phyloP scores from a whole-genome alignment of 2,329 filamentous ascomycete species.

The Aspergillus latus region DNA sequence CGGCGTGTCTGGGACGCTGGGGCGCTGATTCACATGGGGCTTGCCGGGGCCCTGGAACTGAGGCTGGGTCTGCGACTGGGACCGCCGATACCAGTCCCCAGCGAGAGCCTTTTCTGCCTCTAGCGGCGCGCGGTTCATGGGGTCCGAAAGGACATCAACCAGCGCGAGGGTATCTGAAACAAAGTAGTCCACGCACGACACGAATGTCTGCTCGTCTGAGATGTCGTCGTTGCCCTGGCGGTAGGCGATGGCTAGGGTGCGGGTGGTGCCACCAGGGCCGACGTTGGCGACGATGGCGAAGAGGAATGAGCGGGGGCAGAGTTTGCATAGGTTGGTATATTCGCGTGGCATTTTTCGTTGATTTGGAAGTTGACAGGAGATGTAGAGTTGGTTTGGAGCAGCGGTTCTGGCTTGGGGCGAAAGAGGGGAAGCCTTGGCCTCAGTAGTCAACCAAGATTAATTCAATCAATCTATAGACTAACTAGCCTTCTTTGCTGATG shows the following conservation, averaged over 20 bases:
- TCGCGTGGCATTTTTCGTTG: background rate
- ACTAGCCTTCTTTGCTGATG: no score
- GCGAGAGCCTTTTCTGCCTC: slow-evolving; percentile 19
- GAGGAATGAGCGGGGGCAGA: slow-evolving; percentile 17
- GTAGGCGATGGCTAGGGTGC: slow-evolving; percentile 19
- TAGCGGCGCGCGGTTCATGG: slow-evolving; percentile 16
- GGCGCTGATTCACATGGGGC: slow-evolving; percentile 9
- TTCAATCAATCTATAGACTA: no score
- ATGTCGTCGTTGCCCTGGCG: slow-evolving; percentile 13
- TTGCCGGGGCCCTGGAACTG: no score
- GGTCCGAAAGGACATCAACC: slow-evolving; percentile 17
- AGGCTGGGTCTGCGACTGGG: background rate
- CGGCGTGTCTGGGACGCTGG: slow-evolving; percentile 4
- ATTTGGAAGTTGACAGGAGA: background rate
- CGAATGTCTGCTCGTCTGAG: background rate
- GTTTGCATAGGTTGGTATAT: background rate
- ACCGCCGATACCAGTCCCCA: slow-evolving; percentile 16
- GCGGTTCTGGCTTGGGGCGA: no score
- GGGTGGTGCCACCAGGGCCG: slow-evolving; percentile 14
- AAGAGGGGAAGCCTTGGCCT: no score
- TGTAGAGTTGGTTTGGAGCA: no score
- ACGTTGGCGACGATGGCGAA: slow-evolving; percentile 19
- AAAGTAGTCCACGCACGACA: background rate
- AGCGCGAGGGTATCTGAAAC: slow-evolving; percentile 17
- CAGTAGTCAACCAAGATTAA: no score